Base-by-base conservation (phyloP, 176 grass and related monocot genomes). In the Miscanthus lutarioriparius region DNA sequence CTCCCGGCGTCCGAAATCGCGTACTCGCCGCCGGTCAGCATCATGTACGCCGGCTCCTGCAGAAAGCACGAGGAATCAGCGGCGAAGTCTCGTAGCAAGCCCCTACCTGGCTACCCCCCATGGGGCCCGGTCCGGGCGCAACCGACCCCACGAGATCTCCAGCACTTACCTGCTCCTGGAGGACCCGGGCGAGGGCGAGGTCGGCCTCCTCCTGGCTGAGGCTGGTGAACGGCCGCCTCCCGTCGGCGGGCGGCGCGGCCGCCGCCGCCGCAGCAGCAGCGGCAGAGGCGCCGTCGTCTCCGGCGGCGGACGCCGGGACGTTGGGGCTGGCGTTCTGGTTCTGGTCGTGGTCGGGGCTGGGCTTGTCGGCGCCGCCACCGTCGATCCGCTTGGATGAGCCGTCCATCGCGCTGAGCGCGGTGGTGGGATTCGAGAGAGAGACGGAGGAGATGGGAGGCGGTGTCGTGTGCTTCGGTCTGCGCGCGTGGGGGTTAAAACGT, bases 161-260 rank as follows among this genome's bases (percentile, higher is more conserved):
- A 8, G 7, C 22, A 1, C 20, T 62, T 88, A 73, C 96, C 87
- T 98, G 96, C 72, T 98, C 96, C 85, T 98, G 96, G 26, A 98
- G 93, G 20, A 92, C 93, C 64, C 96, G 88, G 23, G 96, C 91
- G 59, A 98, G 96, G 82, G 96, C 96, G 82, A 89, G 93, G 90
- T 98, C 96, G 48, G 96, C 96, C 43, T 98, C 93, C 85, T 95
- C 91, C 91, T 95, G 93, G 86, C 86, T 92, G n/a, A 98, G 90
- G 89, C 91, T 89, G 56, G 96, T 95, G 78, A 98, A 98, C 64
- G 96, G 96, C 68, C 86, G 85, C 58, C 93, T 87, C 77, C 82
- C 36, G 0, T 7, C 65, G 44, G 37, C 51, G 73, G 66, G 70
- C 22, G 72, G 75, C 1, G 76, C 63, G 14, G 41, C 72, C 3